Conservation (phyloP, 2,329 filamentous ascomycete species). For the Conoideocrella luteorostrata region DNA sequence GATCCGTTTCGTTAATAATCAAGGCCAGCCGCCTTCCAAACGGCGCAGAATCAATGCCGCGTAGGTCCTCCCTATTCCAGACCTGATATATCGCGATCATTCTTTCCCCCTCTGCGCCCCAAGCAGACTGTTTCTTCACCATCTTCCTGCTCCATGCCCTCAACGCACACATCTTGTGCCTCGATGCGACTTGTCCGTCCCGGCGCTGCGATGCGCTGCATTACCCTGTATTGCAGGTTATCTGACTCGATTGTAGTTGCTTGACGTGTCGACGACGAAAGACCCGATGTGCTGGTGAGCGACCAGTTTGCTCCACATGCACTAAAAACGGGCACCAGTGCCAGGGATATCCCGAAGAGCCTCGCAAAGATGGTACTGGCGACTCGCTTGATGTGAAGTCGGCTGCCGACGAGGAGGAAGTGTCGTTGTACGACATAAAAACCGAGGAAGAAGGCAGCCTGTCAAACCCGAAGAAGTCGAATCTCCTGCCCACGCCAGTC, state of each 20-base stretch:
- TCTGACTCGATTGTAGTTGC: no score
- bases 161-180: no score
- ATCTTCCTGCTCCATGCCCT: no score
- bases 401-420: slow-evolving; percentile 10
- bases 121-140: no score
- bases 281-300: slow-evolving; percentile 68
- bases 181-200: no score
- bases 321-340: slow-evolving; percentile 64
- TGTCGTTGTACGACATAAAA: slow-evolving; percentile 3
- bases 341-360: slow-evolving; percentile 56
- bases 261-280: slow-evolving; percentile 70
- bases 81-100: not conserved
- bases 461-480: not conserved
- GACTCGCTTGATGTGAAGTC: slow-evolving; percentile 14
- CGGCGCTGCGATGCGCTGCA: no score
- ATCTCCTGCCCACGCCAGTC: not conserved
- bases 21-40: slow-evolving; percentile 75
- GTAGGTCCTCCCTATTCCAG: slow-evolving; percentile 39
- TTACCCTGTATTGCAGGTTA: no score
- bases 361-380: slow-evolving; percentile 36
- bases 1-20: slow-evolving; percentile 76
- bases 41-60: slow-evolving; percentile 72
- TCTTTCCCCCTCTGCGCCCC: no score
- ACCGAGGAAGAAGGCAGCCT: slow-evolving; percentile 6
- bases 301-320: slow-evolving; percentile 66